These are phyloP conservation scores for Chlorella sp. DNA, from an alignment of 139 green algal species.

Conservation along the genomic window DNA sequence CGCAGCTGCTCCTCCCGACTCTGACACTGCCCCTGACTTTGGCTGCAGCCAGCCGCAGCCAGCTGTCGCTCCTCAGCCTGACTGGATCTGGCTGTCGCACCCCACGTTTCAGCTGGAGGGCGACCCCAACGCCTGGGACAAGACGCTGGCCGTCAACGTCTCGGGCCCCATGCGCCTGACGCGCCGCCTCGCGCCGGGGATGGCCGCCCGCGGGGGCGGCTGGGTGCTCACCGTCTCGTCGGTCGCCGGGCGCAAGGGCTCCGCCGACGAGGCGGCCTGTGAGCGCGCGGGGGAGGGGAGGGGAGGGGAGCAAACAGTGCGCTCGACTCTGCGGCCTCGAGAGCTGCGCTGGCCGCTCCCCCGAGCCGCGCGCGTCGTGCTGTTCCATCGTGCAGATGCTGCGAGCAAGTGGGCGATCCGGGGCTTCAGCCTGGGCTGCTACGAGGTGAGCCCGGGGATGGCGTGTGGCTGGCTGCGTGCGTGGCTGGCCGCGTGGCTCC, in stretches of 20 bases:
- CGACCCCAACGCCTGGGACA: slow-evolving; percentile 11
- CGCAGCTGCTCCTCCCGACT: too few relatives aligned
- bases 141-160: slow-evolving; percentile 31
- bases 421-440: slow-evolving; percentile 38
- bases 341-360: too few relatives aligned
- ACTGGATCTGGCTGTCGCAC: too few relatives aligned
- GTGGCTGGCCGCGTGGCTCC: not conserved
- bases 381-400: too few relatives aligned
- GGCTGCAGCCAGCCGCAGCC: too few relatives aligned
- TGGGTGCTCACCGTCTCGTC: slow-evolving; percentile 51
- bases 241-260: slow-evolving; percentile 39
- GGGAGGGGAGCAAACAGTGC: too few relatives aligned
- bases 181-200: slow-evolving; percentile 33
- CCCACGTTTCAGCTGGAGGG: slow-evolving; percentile 7
- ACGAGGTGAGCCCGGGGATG: slow-evolving; percentile 21
- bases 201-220: slow-evolving; percentile 25
- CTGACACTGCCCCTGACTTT: too few relatives aligned
- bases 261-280: slow-evolving; percentile 26
- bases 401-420: slow-evolving; percentile 49
- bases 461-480: not conserved
- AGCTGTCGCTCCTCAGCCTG: too few relatives aligned
- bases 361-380: too few relatives aligned
- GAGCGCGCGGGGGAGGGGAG: too few relatives aligned
- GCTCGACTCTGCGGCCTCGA: too few relatives aligned
- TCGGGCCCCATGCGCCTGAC: slow-evolving; percentile 49